Evolutionary conservation across 129 eudicot genomes (phyloP).

Genomic region (Chrysanthemum seticuspe): DNA sequence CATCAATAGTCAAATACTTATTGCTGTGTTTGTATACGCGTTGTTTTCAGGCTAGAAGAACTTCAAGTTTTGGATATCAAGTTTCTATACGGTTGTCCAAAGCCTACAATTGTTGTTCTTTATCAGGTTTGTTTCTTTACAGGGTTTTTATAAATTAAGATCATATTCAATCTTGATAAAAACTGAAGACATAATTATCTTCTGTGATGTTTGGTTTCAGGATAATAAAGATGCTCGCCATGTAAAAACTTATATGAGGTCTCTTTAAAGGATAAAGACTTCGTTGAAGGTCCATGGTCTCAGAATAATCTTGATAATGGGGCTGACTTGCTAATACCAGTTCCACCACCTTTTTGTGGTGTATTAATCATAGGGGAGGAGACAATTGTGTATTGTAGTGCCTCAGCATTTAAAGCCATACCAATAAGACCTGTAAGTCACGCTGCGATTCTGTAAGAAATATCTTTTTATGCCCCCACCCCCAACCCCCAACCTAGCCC

Average conservation of each 20-base stretch:
- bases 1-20: neutral
- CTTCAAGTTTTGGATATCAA: slow-evolving; percentile 90
- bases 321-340: too few species aligned
- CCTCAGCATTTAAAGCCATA: slow-evolving; percentile 91
- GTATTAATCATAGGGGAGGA: slow-evolving; percentile 96
- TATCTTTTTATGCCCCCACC: too few species aligned
- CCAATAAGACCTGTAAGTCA: slow-evolving; percentile 92
- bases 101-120: slow-evolving; percentile 96
- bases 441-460: slow-evolving; percentile 4
- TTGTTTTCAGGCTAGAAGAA: slow-evolving; percentile 83
- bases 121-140: slow-evolving; percentile 64
- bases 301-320: too few species aligned
- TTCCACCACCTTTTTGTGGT: slow-evolving; percentile 59
- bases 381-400: slow-evolving; percentile 94
- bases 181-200: too few species aligned
- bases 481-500: too few species aligned
- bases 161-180: too few species aligned
- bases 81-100: slow-evolving; percentile 39
- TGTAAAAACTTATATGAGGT: slow-evolving; percentile 90
- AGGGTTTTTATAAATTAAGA: neutral
- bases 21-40: slow-evolving; percentile 1
- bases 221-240: slow-evolving; percentile 97
- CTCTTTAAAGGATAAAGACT: slow-evolving; percentile 89
- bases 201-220: slow-evolving; percentile 25
- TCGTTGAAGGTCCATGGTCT: slow-evolving; percentile 19